Conservation (phyloP, 2,329 filamentous ascomycete species). For the Talaromyces pinophilus region DNA sequence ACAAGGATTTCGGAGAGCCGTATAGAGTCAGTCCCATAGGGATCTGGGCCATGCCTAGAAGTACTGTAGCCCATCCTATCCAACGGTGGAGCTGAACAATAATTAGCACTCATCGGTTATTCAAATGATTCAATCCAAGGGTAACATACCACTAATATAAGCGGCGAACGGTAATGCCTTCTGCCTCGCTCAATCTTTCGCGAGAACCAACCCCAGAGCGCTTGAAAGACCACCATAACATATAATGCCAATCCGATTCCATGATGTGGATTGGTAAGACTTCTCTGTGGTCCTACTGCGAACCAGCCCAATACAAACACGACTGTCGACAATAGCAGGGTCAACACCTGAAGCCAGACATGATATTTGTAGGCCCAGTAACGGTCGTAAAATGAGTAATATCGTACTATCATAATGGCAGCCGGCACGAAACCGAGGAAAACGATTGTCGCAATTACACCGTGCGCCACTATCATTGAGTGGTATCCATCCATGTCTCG, state of each 20-base stretch:
- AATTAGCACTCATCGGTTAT: conserved; percentile 10
- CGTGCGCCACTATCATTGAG: conserved; percentile 60
- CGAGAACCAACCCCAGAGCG: conserved; percentile 60
- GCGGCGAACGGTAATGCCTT: conserved; percentile 55
- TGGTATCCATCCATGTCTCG: conserved; percentile 60
- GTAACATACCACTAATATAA: conserved; percentile 58
- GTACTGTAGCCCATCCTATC: conserved; percentile 73
- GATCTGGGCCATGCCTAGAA: conserved; percentile 84
- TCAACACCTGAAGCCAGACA: conserved; percentile 64
- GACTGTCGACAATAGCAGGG: conserved; percentile 62
- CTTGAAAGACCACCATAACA: conserved; percentile 60
- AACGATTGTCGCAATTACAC: conserved; percentile 60
- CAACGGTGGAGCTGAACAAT: conserved; percentile 74
- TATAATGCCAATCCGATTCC: conserved; percentile 66
- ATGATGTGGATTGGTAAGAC: conserved; percentile 66
- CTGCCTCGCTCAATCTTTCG: conserved; percentile 56
- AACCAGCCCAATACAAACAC: conserved; percentile 64
- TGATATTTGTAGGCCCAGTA: conserved; percentile 60
- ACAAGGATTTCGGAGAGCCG: conserved; percentile 80
- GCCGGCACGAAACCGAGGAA: conserved; percentile 62
- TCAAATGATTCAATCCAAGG: not conserved
- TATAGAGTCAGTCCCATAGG: conserved; percentile 88
- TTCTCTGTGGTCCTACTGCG: conserved; percentile 62
- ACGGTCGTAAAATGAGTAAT: conserved; percentile 57
- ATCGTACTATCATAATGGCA: conserved; percentile 62